Evolutionary conservation across 208 protist genomes (phyloP), one percentile per base, ranked within the genome.

Genomic region (Leishmania gerbilli): DNA sequence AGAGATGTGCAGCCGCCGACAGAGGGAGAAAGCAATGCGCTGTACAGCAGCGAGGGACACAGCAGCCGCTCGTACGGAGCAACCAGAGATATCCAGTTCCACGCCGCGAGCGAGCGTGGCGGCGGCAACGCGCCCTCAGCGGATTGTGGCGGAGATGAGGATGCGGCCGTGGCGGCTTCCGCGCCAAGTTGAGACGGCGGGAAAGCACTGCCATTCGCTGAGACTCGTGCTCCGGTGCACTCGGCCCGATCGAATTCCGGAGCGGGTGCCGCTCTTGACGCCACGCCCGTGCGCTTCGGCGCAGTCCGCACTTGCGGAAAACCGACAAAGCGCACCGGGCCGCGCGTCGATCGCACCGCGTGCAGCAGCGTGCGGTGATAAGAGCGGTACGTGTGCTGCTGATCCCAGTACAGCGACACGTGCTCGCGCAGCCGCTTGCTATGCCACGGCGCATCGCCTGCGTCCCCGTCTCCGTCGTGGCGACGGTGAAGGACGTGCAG

Each of bases 31-130:
- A 91, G 80, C 21, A 95, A 65, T 11, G 92, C 87, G 60, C 90
- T 93, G 45, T 86, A 90, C 17, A 93, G 82, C n/a, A 95, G 82
- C 31, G 86, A 82, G 0, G 92, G 92, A 60, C 92, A 94, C 51
- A 91, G 74, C 3, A 92, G 84, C 21, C 82, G 81, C 76, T 95
- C 92, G 68, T 92, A 94, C 47, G 83, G 89, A 0, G 89, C 72
- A 17, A 91, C 72, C 34, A 91, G 65, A 11, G 42, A 76, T 19
- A 95, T 82, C 71, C 68, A 82, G 31, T 77, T 81, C 77, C 83
- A 81, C 45, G 84, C 81, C 27, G 87, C 83, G 13, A 84, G 74
- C 13, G 77, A 60, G 15, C 79, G 76, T 13, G 82, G 79, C 45
- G 79, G 76, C 34, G 27, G n/a, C 79, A 77, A 24, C 17, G 37